A percentile compares a stretch with the other conserved stretches of the same genome.
phyloP scores from a whole-genome alignment of 345 rosid genomes.

The Eucalyptus pauciflora region DNA sequence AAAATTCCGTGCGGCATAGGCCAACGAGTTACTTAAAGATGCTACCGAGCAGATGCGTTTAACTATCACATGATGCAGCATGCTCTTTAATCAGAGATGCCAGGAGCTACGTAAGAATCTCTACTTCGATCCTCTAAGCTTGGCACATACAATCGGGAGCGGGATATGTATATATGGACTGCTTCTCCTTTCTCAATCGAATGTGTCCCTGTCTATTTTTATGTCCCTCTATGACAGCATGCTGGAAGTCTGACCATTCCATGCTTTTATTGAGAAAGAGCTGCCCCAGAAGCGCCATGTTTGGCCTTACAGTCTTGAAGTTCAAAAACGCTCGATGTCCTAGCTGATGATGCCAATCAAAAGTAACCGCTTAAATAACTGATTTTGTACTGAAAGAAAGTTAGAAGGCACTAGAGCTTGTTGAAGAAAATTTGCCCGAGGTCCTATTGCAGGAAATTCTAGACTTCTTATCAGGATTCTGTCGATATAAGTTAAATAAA shows the following conservation, averaged over 20 bases:
- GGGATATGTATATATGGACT: conserved; percentile 92
- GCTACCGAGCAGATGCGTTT: not conserved
- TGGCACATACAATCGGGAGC: conserved; percentile 92
- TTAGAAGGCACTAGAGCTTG: not conserved
- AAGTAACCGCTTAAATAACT: not conserved
- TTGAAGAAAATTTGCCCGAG: not conserved
- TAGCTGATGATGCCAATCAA: conserved; percentile 14
- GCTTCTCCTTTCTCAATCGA: conserved; percentile 61
- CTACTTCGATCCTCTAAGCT: not conserved
- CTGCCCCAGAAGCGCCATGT: conserved; percentile 72
- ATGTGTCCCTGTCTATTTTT: conserved; percentile 72
- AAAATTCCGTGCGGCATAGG: not conserved
- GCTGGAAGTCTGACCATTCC: conserved; percentile 68
- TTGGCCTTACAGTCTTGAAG: conserved; percentile 82
- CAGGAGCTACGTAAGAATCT: not conserved
- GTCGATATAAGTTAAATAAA: not conserved
- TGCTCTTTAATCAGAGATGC: not conserved
- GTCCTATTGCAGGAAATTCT: not conserved
- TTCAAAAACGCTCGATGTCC: conserved; percentile 76
- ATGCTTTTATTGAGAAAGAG: conserved; percentile 76
- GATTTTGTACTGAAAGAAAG: not conserved
- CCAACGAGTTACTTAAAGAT: not conserved
- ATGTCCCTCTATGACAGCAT: conserved; percentile 56
- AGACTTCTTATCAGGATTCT: not conserved
- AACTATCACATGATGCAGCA: not conserved